These are phyloP conservation scores for Candida nanaspora DNA, from an alignment of 805 yeast species.

Conservation along the genomic window DNA sequence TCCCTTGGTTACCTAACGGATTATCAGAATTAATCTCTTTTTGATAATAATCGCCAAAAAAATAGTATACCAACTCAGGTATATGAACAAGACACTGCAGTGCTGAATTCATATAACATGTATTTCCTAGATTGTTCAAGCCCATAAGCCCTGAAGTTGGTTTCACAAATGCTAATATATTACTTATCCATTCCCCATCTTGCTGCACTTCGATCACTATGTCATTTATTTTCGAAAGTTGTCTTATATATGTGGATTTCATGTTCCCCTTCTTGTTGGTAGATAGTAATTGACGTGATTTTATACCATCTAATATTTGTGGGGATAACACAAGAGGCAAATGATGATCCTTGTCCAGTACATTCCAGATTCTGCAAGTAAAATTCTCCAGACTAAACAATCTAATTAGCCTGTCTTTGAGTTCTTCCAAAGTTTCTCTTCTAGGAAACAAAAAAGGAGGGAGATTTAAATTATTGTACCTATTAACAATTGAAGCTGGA, in stretches of 20 bases:
- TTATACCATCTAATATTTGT: conserved; percentile 9
- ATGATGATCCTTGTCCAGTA: conserved; percentile 1
- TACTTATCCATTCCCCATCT: conserved; percentile 19
- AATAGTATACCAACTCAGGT: conserved; percentile 76
- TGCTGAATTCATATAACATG: conserved; percentile 94
- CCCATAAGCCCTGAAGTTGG: conserved; percentile 48
- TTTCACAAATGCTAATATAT: conserved; percentile 11
- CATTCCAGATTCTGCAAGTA: conserved; percentile 19
- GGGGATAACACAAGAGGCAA: conserved; percentile 15
- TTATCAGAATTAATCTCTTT: conserved; percentile 66
- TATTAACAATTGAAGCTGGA: conserved; percentile 17
- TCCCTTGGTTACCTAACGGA: conserved; percentile 83
- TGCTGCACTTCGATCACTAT: conserved; percentile 21
- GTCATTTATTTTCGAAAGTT: conserved; percentile 10
- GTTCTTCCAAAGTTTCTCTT: conserved; percentile 22
- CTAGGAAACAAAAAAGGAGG: conserved; percentile 31
- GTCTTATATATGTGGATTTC: conserved; percentile 9
- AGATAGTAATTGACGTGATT: conserved; percentile 12
- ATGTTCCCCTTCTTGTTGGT: conserved; percentile 15
- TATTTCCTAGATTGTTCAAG: conserved; percentile 71
- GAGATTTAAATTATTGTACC: conserved; percentile 24
- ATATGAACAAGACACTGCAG: conserved; percentile 82
- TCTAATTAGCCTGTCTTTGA: conserved; percentile 14
- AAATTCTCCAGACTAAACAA: conserved; percentile 13
- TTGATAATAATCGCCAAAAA: conserved; percentile 51